Percentiles rank a stretch among this genome's conserved stretches.
These are phyloP conservation scores for Ceratobasidium sp. DNA, from an alignment of 1,284 basidiomycete species.

Conservation along the genomic window DNA sequence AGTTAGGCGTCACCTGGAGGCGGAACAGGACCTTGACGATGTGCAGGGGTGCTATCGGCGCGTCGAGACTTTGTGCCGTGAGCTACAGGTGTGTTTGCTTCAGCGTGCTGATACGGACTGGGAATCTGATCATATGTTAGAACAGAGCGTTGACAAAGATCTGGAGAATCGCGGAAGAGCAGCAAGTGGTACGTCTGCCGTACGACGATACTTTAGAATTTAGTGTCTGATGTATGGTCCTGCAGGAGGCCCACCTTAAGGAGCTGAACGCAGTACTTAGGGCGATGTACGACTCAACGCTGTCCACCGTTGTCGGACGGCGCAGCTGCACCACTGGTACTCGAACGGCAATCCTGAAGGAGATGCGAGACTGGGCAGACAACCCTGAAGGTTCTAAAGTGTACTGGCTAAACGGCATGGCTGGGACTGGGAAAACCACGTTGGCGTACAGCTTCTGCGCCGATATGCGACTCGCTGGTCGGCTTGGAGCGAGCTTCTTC, in stretches of 20 bases:
- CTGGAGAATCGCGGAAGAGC: slow-evolving; percentile 8
- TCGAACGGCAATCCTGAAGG: slow-evolving; percentile 50
- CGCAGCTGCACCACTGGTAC: slow-evolving; percentile 54
- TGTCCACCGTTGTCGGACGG: not conserved
- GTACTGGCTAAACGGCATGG: slow-evolving; percentile 53
- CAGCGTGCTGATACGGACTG: not conserved
- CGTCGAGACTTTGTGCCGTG: not conserved
- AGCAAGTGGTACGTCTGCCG: too few species aligned
- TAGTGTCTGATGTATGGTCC: too few species aligned
- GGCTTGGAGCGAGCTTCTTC: slow-evolving; percentile 45
- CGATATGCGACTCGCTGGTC: slow-evolving; percentile 47
- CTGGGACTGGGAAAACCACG: slow-evolving; percentile 51
- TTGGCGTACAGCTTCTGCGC: slow-evolving; percentile 51
- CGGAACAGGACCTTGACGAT: not conserved
- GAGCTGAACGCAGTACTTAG: not conserved
- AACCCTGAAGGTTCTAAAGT: slow-evolving; percentile 52
- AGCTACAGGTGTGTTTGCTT: not conserved
- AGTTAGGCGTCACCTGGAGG: not conserved
- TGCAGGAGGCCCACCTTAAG: slow-evolving; percentile 1
- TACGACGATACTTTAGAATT: too few species aligned
- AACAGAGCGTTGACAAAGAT: not conserved
- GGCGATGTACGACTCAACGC: not conserved
- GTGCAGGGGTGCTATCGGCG: not conserved
- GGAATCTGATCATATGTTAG: not conserved
- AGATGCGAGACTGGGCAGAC: slow-evolving; percentile 52